Evolutionary conservation across 2,329 filamentous ascomycete genomes (phyloP), one percentile per base, ranked within the genome.

Genomic region (Colletotrichum incanum): DNA sequence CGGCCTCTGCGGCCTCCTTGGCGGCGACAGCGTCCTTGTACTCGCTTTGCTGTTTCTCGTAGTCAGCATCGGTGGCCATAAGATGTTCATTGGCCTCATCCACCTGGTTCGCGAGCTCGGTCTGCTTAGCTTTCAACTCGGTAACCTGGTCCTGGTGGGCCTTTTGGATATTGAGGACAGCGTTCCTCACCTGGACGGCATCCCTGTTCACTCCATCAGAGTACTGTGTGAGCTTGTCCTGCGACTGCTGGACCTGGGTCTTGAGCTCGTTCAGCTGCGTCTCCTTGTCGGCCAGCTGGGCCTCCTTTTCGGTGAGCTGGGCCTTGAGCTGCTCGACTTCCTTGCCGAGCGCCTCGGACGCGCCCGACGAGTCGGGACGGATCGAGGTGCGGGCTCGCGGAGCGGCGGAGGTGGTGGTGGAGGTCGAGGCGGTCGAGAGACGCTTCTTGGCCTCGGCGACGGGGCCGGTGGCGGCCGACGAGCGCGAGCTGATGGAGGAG

Each of bases 251-350:
- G 60, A 92, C 86, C 75, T 92, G 87, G 7, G 84, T 82, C 78
- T 89, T 90, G 39, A 92, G 84, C 16, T 86, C 80, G 65, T 87
- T 85, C 12, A 92, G 87, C 76, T 91, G 88, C 8, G 85, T 79
- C 76, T 92, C 89, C 73, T 88, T 90, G 41, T 88, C 85, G 5
- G 84, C 83, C 14, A 92, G 87, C 77, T 91, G 88, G 5, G 85
- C 79, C 76, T 92, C 89, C 73, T 88, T 90, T 50, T 88, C 85
- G 6, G 84, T 83, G 28, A 92, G 83, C 80, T 91, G 91, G 9
- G 84, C 79, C 82, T 90, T 92, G 54, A 92, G 83, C 56, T 89
- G 86, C 61, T 92, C 90, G 4, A 89, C 82, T 76, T 90, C 89
- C 80, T 89, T 91, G 26, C 85, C 78, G 9, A 81, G 75, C 14